phyloP scores from a whole-genome alignment of 805 yeast species.

The Metschnikowia rubicola region DNA sequence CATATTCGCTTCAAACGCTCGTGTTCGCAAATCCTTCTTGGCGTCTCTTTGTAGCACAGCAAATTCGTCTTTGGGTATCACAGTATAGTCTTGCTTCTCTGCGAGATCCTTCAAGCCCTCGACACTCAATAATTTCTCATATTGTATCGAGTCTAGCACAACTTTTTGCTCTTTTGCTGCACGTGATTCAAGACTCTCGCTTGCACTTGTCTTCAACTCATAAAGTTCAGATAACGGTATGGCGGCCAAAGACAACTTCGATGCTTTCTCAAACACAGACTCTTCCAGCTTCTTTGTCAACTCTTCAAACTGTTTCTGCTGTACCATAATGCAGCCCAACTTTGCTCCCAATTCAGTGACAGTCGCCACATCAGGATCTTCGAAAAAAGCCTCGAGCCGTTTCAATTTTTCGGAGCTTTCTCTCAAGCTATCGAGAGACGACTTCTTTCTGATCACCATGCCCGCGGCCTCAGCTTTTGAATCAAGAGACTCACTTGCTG shows the following conservation, averaged over 20 bases:
- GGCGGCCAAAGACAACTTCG: slow-evolving; percentile 9
- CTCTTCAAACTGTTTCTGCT: slow-evolving; percentile 2
- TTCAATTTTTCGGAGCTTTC: slow-evolving; percentile 8
- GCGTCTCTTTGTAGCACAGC: slow-evolving; percentile 5
- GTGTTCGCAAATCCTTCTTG: slow-evolving; percentile 9
- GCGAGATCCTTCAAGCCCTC: slow-evolving; percentile 10
- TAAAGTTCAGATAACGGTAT: slow-evolving; percentile 9
- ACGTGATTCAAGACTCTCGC: slow-evolving; percentile 9
- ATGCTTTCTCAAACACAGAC: slow-evolving; percentile 14
- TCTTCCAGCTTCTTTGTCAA: slow-evolving; percentile 7
- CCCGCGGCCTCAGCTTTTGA: slow-evolving; percentile 19
- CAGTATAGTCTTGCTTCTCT: slow-evolving; percentile 4
- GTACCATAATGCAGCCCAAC: slow-evolving; percentile 5
- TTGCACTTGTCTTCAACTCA: slow-evolving; percentile 3
- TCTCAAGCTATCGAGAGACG: slow-evolving; percentile 17
- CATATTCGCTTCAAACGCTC: slow-evolving; percentile 11
- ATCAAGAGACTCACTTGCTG: slow-evolving; percentile 8
- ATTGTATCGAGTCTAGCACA: slow-evolving; percentile 4
- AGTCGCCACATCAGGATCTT: slow-evolving; percentile 9
- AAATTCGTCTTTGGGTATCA: slow-evolving; percentile 5
- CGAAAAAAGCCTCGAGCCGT: slow-evolving; percentile 1
- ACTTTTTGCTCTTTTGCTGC: slow-evolving; percentile 10
- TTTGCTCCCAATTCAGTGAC: slow-evolving; percentile 8
- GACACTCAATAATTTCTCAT: slow-evolving; percentile 1
- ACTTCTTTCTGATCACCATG: slow-evolving; percentile 14